These are phyloP conservation scores for Zoysia pacifica DNA, from an alignment of 176 grass and related monocot genomes.

Conservation along the genomic window DNA sequence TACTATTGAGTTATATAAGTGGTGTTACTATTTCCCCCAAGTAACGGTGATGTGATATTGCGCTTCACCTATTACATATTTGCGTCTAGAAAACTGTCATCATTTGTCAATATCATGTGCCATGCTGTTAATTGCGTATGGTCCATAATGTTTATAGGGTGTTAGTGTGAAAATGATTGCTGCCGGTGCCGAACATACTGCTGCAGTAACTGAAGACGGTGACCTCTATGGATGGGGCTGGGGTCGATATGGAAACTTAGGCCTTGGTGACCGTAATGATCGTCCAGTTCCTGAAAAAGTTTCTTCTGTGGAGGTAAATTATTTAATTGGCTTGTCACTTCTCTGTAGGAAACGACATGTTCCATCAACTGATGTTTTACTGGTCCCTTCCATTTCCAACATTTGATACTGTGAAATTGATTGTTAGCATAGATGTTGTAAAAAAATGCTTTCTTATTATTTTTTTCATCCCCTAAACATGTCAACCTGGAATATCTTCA, in stretches of 20 bases:
- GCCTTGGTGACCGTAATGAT: conserved; percentile 92
- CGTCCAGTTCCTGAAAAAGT: conserved; percentile 84
- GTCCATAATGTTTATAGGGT: conserved; percentile 54
- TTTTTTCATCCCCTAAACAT: background rate
- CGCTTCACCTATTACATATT: conserved; percentile 6
- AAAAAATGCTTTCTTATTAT: background rate
- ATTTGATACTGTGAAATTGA: conserved; percentile 13
- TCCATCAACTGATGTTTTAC: background rate
- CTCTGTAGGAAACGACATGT: conserved; percentile 23
- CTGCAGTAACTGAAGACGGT: conserved; percentile 95
- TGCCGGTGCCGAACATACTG: conserved; percentile 96
- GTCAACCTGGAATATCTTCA: background rate
- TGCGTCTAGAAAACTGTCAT: conserved; percentile 7
- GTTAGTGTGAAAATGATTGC: conserved; percentile 95
- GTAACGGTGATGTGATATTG: conserved; percentile 25
- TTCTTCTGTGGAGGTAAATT: conserved; percentile 67
- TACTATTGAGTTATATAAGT: background rate
- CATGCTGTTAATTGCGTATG: conserved; percentile 34
- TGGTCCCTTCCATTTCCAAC: conserved; percentile 4
- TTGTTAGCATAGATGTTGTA: background rate
- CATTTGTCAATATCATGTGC: background rate
- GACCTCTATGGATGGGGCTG: conserved; percentile 98
- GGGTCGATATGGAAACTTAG: conserved; percentile 98
- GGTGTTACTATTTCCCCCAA: conserved; percentile 5
- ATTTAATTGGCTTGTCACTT: background rate